A percentile compares a stretch with the other conserved stretches of the same genome.
These are phyloP conservation scores for Aulographum hederae DNA, from an alignment of 2,329 filamentous ascomycete species.

Conservation along the genomic window DNA sequence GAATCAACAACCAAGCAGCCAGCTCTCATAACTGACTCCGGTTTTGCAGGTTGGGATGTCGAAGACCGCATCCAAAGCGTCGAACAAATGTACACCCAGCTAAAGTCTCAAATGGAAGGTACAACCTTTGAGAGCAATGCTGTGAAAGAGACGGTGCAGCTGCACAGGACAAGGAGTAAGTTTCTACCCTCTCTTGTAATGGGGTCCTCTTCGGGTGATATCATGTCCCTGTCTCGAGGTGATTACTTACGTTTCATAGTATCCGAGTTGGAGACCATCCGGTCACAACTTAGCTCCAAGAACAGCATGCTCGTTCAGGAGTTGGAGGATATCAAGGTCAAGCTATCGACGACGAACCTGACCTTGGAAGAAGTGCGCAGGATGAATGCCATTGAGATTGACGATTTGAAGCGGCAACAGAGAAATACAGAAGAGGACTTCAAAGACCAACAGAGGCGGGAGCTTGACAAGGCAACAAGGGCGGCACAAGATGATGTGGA, in stretches of 20 bases:
- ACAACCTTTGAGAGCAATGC: constrained; percentile 36
- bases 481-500: constrained; percentile 29
- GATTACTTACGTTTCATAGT: too few relatives aligned
- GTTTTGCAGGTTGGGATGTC: constrained; percentile 2
- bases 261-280: constrained; percentile 3
- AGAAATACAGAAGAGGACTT: constrained; percentile 38
- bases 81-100: constrained; percentile 51
- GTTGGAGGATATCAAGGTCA: constrained; percentile 41
- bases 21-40: constrained; percentile 43
- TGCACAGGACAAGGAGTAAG: constrained; percentile 60
- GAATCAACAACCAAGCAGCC: constrained; percentile 57
- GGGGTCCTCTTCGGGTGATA: too few relatives aligned
- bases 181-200: constrained; percentile 7
- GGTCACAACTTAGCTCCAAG: constrained; percentile 3
- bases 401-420: constrained; percentile 33
- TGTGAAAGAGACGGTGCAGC: constrained; percentile 54
- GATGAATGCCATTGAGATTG: constrained; percentile 31
- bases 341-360: constrained; percentile 27
- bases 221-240: too few relatives aligned
- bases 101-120: constrained; percentile 55
- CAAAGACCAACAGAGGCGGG: constrained; percentile 33
- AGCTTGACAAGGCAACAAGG: constrained; percentile 35
- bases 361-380: constrained; percentile 33
- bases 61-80: constrained; percentile 59
- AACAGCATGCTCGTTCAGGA: constrained; percentile 32